phyloP scores from a whole-genome alignment of 2,329 filamentous ascomycete genomes.

The Ascochyta lentis region DNA sequence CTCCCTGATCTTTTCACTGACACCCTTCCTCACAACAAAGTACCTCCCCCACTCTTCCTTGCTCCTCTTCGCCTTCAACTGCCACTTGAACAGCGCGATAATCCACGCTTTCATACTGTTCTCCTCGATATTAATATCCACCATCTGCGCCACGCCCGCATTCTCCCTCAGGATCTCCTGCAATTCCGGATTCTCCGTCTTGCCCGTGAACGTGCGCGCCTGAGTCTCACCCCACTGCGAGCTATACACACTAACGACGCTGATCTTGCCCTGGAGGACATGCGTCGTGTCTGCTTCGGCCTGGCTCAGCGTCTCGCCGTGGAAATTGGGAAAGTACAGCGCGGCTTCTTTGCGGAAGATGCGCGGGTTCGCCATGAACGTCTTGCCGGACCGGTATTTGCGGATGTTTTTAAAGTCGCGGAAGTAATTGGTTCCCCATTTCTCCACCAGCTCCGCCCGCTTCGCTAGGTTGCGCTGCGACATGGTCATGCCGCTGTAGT shows the following conservation, averaged over 20 bases:
- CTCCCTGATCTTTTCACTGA: constrained; percentile 63
- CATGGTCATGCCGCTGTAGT: constrained; percentile 42
- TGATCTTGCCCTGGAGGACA: constrained; percentile 73
- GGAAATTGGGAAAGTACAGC: constrained; percentile 92
- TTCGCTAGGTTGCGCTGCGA: constrained; percentile 68
- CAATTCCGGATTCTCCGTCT: constrained; percentile 72
- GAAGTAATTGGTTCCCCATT: constrained; percentile 89
- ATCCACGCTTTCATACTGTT: constrained; percentile 70
- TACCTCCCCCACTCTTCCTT: constrained; percentile 63
- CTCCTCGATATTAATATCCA: constrained; percentile 89
- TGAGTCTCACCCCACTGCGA: constrained; percentile 87
- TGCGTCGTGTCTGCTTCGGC: constrained; percentile 72
- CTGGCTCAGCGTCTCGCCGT: constrained; percentile 73
- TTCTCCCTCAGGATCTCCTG: constrained; percentile 65
- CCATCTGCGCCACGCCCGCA: constrained; percentile 68
- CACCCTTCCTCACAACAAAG: constrained; percentile 65
- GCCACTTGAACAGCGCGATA: constrained; percentile 61
- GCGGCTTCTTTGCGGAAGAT: constrained; percentile 83
- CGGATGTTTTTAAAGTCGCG: constrained; percentile 91
- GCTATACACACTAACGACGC: constrained; percentile 81
- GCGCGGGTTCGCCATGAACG: constrained; percentile 83
- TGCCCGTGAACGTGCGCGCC: constrained; percentile 70
- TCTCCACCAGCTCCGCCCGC: constrained; percentile 75
- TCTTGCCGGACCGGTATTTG: constrained; percentile 80
- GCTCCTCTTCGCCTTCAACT: constrained; percentile 56